Percentiles rank a stretch among this genome's conserved stretches.
Evolutionary conservation across 306 rosid genomes (phyloP).

Genomic region (Dicorynia guianensis): DNA sequence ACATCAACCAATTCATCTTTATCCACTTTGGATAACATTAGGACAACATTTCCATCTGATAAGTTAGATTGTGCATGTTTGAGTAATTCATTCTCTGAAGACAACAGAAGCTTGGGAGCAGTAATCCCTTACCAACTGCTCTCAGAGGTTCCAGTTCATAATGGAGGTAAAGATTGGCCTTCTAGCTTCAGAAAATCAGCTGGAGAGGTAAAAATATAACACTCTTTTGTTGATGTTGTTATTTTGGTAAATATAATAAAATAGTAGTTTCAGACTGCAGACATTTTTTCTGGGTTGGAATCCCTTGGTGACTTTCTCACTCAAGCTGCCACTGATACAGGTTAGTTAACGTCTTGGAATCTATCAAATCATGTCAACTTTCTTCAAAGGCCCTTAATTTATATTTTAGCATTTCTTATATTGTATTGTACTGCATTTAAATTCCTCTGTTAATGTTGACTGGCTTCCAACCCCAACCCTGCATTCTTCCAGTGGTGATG

Average conservation of each 20-base stretch:
- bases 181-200: slow-evolving; percentile 52
- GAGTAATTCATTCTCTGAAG: slow-evolving; percentile 42
- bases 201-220: slow-evolving; percentile 74
- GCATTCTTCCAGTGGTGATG: not conserved
- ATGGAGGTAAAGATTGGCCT: slow-evolving; percentile 49
- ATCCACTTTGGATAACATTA: slow-evolving; percentile 32
- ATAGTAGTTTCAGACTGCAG: slow-evolving; percentile 57
- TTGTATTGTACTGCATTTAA: no score
- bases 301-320: slow-evolving; percentile 59
- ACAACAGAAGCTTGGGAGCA: slow-evolving; percentile 36
- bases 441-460: not conserved
- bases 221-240: no score
- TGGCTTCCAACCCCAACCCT: not conserved
- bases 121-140: slow-evolving; percentile 45
- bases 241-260: no score
- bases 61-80: slow-evolving; percentile 34
- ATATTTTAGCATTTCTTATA: not conserved
- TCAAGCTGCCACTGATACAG: slow-evolving; percentile 50
- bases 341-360: slow-evolving; percentile 40
- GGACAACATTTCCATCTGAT: slow-evolving; percentile 29
- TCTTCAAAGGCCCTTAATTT: not conserved
- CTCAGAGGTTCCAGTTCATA: slow-evolving; percentile 42
- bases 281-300: slow-evolving; percentile 67
- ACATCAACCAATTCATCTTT: slow-evolving; percentile 39
- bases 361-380: slow-evolving; percentile 25